A percentile compares a stretch with the other conserved stretches of the same genome.
phyloP scores from a whole-genome alignment of 306 rosid species.

The Cicer cuneatum region DNA sequence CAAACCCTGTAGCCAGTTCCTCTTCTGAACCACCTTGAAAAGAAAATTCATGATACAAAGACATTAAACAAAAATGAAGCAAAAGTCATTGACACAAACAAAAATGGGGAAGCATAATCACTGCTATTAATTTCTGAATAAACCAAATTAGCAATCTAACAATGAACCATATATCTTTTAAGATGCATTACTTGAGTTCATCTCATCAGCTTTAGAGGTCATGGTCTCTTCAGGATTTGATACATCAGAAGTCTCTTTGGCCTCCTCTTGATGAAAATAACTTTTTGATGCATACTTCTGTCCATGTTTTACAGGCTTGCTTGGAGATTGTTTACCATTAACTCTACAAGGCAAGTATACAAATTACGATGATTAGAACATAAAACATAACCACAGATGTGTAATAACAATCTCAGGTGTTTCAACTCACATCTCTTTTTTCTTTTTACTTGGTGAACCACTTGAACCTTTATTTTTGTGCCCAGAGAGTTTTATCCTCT shows the following conservation, averaged over 20 bases:
- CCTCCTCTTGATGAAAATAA: constrained; percentile 57
- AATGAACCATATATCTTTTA: constrained; percentile 25
- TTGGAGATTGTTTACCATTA: constrained; percentile 68
- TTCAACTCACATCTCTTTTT: constrained; percentile 65
- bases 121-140: constrained; percentile 10
- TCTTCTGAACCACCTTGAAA: constrained; percentile 69
- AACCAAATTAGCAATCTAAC: constrained; percentile 26
- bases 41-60: constrained; percentile 7
- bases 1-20: constrained; percentile 55
- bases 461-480: constrained; percentile 52
- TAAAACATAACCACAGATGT: constrained; percentile 29
- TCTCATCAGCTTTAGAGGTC: constrained; percentile 56
- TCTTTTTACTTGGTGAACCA: constrained; percentile 54
- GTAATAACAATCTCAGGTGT: constrained; percentile 22
- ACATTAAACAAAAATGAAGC: constrained; percentile 30
- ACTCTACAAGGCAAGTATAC: constrained; percentile 53
- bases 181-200: constrained; percentile 65
- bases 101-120: constrained; percentile 19
- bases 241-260: constrained; percentile 65
- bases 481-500: constrained; percentile 69
- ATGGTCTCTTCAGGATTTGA: constrained; percentile 57
- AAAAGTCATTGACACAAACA: neutral
- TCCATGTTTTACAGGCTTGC: constrained; percentile 53
- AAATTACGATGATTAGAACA: constrained; percentile 37
- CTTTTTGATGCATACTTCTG: constrained; percentile 52